Conservation (phyloP, 345 rosid genomes). For the Gynandropsis gynandra region DNA sequence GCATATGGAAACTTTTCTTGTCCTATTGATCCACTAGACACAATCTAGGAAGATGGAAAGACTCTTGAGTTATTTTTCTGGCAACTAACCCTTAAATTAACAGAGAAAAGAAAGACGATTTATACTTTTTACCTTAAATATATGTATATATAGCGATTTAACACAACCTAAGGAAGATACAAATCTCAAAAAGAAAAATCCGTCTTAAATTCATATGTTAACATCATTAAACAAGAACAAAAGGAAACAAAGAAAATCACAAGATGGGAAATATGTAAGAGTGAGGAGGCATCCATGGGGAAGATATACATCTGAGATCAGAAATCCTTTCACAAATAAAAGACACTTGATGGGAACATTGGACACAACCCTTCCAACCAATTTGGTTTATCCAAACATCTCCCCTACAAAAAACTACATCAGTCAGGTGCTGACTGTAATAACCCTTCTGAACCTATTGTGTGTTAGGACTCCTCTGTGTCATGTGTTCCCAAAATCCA, state of each 20-base stretch:
- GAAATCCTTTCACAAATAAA: slow-evolving; percentile 75
- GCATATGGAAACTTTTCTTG: too few relatives aligned
- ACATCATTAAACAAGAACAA: slow-evolving; percentile 40
- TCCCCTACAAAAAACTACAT: too few relatives aligned
- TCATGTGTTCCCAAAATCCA: not conserved
- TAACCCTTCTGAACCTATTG: slow-evolving; percentile 10
- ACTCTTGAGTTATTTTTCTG: too few relatives aligned
- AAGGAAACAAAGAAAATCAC: slow-evolving; percentile 36
- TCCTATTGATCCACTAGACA: too few relatives aligned
- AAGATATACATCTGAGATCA: slow-evolving; percentile 73
- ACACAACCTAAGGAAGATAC: slow-evolving; percentile 15
- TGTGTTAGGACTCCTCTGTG: slow-evolving; percentile 18
- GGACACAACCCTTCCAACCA: slow-evolving; percentile 73
- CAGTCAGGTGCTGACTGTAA: too few relatives aligned
- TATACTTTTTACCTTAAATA: slow-evolving; percentile 10
- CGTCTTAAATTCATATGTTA: slow-evolving; percentile 14
- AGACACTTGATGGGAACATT: slow-evolving; percentile 81
- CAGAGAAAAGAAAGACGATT: slow-evolving; percentile 16
- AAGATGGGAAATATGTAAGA: slow-evolving; percentile 50
- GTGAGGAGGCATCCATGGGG: slow-evolving; percentile 84
- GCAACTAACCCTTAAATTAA: slow-evolving; percentile 21
- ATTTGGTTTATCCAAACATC: too few relatives aligned
- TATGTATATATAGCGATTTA: not conserved
- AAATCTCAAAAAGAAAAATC: slow-evolving; percentile 9
- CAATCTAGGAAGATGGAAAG: too few relatives aligned